A percentile compares a stretch with the other conserved stretches of the same genome.
Conservation (phyloP, 768 basidiomycete species). For the Kwoniella sp. region DNA sequence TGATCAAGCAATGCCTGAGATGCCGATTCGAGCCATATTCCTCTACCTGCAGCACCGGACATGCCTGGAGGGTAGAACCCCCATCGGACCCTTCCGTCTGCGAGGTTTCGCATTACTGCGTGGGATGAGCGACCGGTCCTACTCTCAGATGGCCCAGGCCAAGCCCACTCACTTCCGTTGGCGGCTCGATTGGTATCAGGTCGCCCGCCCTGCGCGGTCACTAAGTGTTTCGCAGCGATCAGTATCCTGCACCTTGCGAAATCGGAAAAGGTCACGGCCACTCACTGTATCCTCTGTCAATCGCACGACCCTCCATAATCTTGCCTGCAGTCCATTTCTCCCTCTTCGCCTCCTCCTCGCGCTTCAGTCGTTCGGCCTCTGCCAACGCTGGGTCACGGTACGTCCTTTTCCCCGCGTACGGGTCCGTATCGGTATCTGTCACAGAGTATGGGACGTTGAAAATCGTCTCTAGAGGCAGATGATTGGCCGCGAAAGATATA, state of each 20-base stretch:
- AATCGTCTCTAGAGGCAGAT: slow-evolving; percentile 73
- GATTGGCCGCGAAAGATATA: slow-evolving; percentile 62
- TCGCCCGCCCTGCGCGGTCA: slow-evolving; percentile 85
- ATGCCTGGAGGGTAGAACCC: slow-evolving; percentile 70
- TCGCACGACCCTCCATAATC: slow-evolving; percentile 71
- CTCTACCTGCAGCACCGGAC: slow-evolving; percentile 12
- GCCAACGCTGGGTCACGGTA: slow-evolving; percentile 50
- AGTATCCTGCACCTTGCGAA: too few relatives aligned
- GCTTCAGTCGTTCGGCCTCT: slow-evolving; percentile 50
- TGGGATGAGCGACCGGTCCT: not conserved
- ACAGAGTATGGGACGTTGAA: slow-evolving; percentile 59
- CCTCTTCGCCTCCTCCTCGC: slow-evolving; percentile 28
- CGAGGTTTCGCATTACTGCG: slow-evolving; percentile 72
- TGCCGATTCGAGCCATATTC: slow-evolving; percentile 42
- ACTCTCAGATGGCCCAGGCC: not conserved
- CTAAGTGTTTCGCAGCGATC: too few relatives aligned
- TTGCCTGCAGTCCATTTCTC: slow-evolving; percentile 77
- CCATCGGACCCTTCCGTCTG: slow-evolving; percentile 77
- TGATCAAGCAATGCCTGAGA: slow-evolving; percentile 13
- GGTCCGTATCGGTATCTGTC: slow-evolving; percentile 43
- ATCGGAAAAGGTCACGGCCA: not conserved
- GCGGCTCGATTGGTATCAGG: slow-evolving; percentile 86
- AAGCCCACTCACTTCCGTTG: slow-evolving; percentile 66
- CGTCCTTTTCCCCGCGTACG: slow-evolving; percentile 65
- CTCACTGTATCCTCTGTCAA: slow-evolving; percentile 64